These are phyloP conservation scores for Irpex lacteus DNA, from an alignment of 1,284 basidiomycete species.

Conservation along the genomic window DNA sequence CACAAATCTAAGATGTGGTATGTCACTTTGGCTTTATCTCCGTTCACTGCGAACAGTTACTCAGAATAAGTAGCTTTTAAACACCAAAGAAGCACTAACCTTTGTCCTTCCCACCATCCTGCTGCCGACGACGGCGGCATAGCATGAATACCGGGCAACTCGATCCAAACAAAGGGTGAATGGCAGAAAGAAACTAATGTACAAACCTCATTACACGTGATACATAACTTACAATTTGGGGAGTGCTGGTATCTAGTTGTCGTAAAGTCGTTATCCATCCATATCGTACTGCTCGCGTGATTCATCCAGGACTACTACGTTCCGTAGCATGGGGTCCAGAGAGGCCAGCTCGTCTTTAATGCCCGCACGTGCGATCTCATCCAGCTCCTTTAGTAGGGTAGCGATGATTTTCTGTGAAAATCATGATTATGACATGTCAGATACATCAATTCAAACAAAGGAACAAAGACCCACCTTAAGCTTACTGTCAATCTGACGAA, in stretches of 20 bases:
- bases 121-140: not conserved
- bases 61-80: not conserved
- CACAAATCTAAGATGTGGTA: not conserved
- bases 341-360: slow-evolving; percentile 82
- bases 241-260: slow-evolving; percentile 6
- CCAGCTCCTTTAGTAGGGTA: slow-evolving; percentile 75
- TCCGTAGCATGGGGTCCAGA: slow-evolving; percentile 72
- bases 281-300: slow-evolving; percentile 37
- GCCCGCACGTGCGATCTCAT: slow-evolving; percentile 71
- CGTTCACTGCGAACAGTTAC: not conserved
- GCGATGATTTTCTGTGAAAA: slow-evolving; percentile 71
- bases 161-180: not conserved
- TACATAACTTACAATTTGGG: slow-evolving; percentile 1
- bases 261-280: slow-evolving; percentile 58
- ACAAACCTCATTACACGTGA: slow-evolving; percentile 5
- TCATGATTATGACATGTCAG: slow-evolving; percentile 7
- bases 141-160: not conserved
- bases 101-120: not conserved
- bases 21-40: not conserved
- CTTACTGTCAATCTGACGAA: slow-evolving; percentile 77
- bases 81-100: not conserved
- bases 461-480: slow-evolving; percentile 59
- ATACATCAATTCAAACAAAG: not conserved
- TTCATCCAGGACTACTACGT: slow-evolving; percentile 34
- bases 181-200: not conserved